These are phyloP conservation scores for Termitomyces sp. DNA, from an alignment of 768 basidiomycete species.

Conservation along the genomic window DNA sequence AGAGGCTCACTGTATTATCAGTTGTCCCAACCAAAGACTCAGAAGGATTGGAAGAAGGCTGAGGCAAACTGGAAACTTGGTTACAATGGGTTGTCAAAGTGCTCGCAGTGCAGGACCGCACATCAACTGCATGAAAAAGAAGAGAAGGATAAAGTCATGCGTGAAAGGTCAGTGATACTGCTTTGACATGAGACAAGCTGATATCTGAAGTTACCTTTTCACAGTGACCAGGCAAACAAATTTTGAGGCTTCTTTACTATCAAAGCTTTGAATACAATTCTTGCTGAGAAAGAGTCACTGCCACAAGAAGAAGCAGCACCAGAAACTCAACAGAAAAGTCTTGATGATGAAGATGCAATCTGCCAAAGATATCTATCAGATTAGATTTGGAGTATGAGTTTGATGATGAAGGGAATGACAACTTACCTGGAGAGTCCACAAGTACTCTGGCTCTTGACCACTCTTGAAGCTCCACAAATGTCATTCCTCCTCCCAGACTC, in stretches of 20 bases:
- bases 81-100: slow-evolving; percentile 12
- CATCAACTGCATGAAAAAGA: neutral
- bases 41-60: slow-evolving; percentile 13
- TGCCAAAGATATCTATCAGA: neutral
- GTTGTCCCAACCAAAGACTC: no score
- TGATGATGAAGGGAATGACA: neutral
- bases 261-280: neutral
- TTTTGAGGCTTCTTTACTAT: neutral
- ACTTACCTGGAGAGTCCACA: neutral
- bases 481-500: neutral
- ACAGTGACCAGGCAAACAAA: neutral
- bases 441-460: neutral
- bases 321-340: neutral
- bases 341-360: neutral
- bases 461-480: neutral
- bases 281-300: neutral
- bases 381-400: neutral
- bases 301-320: neutral
- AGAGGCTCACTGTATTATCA: neutral
- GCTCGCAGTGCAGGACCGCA: neutral
- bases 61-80: slow-evolving; percentile 9
- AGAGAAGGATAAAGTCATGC: neutral
- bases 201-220: neutral
- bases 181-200: neutral
- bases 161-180: neutral